Percentiles rank a stretch among this genome's conserved stretches.
Conservation (phyloP, 78 protist genomes). For the Protostelium mycophagum region DNA sequence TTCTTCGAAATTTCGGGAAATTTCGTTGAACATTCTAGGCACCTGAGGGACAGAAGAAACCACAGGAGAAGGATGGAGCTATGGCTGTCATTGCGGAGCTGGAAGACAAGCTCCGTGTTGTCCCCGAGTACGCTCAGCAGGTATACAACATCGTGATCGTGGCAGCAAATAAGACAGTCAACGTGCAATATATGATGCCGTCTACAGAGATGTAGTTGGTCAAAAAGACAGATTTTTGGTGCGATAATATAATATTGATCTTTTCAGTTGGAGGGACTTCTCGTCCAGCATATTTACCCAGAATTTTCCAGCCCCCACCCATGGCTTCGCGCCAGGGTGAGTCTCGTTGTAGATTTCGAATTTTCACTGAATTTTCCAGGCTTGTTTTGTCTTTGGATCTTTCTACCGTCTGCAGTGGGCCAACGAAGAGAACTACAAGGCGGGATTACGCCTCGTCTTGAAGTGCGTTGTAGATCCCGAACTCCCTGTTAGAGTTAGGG, state of each 20-base stretch:
- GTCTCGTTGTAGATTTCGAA: background rate
- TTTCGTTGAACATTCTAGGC: background rate
- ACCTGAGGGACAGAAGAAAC: conserved; percentile 2
- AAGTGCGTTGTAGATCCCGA: conserved; percentile 40
- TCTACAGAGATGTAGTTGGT: no score
- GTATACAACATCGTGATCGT: no score
- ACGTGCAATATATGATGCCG: no score
- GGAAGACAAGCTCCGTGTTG: conserved; percentile 7
- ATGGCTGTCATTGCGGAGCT: conserved; percentile 23
- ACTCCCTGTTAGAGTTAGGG: conserved; percentile 58
- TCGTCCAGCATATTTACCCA: conserved; percentile 54
- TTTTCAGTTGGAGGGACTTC: conserved; percentile 42
- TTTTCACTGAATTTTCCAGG: conserved; percentile 3
- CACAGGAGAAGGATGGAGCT: conserved; percentile 29
- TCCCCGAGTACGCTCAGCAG: background rate
- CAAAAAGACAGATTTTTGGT: no score
- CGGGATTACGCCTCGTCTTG: conserved; percentile 15
- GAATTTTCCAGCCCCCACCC: conserved; percentile 22
- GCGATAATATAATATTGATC: no score
- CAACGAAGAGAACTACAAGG: conserved; percentile 14
- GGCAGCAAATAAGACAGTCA: no score
- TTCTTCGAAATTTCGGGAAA: background rate
- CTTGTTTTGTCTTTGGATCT: conserved; percentile 14
- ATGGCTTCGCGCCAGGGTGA: conserved; percentile 18
- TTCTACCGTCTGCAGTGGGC: conserved; percentile 40